Base-by-base conservation (phyloP, 495 filamentous ascomycete species). In the Niebla homalea region DNA sequence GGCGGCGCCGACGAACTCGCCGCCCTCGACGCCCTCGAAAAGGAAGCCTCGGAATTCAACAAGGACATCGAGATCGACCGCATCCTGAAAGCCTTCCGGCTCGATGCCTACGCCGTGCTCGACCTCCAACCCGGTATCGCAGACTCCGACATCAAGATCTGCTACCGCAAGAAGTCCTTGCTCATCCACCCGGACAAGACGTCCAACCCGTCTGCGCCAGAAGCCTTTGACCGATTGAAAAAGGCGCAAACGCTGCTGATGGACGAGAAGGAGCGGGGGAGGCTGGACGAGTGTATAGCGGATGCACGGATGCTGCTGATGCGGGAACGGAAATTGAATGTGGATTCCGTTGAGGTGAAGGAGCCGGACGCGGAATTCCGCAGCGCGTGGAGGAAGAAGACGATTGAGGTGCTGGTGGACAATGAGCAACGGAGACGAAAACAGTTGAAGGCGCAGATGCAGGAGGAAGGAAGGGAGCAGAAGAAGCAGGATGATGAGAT, bases 101-200 rank as follows among this genome's bases (percentile, higher is more conserved):
- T 18, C 39, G 49, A 26, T 53, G 87, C 84, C 58, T 97, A 97
- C 70, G 84, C 89, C 40, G 87, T 97, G 50, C 84, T 99, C 22
- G 92, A 93, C 66, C 82, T 99, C 50, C 89, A 94, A 66, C 92
- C 92, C 6, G 92, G 92, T 61, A 86, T 94, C 32, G 79, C 92
- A 21, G 92, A 96, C 58, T 88, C 87, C 48, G 93, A 97, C 69
- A 97, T 99, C 72, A 97, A 96, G 68, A 68, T 80, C 52, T 72
- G 76, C 63, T 99, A 96, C 72, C 87, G 92, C 68, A 88, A 83
- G 58, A 97, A 94, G 64, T 99, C 92, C 15, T 81, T 99, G 29
- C 79, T 99, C 5, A 97, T 99, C 71, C 92, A 99, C 70, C 92
- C 92, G 11, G 92, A 99, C 69, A 97, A 97, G 68, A 96, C 93